Evolutionary conservation across 2,329 filamentous ascomycete species (phyloP).

Genomic region (Sclerotinia nivalis): DNA sequence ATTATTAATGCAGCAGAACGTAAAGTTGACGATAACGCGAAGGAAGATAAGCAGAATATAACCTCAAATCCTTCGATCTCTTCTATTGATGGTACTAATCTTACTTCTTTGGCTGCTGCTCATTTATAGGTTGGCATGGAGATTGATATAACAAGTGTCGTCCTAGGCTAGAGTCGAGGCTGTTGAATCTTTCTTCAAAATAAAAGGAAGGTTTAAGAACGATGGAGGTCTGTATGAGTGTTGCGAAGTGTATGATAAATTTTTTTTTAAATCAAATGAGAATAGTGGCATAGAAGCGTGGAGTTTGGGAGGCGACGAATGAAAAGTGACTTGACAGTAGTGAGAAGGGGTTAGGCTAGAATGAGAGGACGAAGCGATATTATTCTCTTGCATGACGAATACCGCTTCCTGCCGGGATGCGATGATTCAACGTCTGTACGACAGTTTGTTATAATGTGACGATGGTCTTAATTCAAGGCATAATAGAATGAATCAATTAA

Average conservation of each 20-base stretch:
- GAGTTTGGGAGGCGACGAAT: neutral
- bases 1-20: neutral
- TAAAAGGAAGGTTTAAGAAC: neutral
- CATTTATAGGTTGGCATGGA: neutral
- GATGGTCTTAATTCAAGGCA: too few relatives aligned
- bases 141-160: neutral
- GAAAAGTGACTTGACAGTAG: neutral
- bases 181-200: neutral
- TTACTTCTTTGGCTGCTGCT: neutral
- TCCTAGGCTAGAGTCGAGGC: neutral
- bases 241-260: neutral
- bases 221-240: neutral
- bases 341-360: too few relatives aligned
- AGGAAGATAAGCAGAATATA: neutral
- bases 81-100: slow-evolving; percentile 3
- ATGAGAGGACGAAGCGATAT: too few relatives aligned
- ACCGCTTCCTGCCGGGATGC: too few relatives aligned
- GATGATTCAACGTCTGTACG: too few relatives aligned
- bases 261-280: neutral
- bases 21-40: neutral
- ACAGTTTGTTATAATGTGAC: too few relatives aligned
- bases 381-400: too few relatives aligned
- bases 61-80: neutral
- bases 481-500: too few relatives aligned
- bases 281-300: neutral